phyloP scores from a whole-genome alignment of 2,329 filamentous ascomycete species.

The Trichoderma sp. region DNA sequence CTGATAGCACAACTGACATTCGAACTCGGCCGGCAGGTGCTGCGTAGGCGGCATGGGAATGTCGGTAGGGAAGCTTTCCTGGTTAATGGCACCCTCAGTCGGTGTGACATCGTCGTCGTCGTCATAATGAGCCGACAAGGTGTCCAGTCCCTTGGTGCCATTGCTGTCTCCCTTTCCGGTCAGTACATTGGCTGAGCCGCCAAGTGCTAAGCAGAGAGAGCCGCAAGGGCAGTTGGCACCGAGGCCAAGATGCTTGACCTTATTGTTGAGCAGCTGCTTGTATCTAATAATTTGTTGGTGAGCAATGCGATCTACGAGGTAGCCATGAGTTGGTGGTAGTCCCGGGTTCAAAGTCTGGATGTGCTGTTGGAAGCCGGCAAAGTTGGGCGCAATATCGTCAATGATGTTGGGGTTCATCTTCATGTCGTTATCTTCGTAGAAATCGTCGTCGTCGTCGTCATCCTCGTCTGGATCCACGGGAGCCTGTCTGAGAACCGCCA shows the following conservation, averaged over 20 bases:
- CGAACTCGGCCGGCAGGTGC: conserved; percentile 79
- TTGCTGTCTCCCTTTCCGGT: conserved; percentile 48
- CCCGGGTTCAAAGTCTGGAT: conserved; percentile 71
- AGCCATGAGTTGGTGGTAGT: conserved; percentile 53
- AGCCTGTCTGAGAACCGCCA: conserved; percentile 44
- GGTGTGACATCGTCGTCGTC: conserved; percentile 64
- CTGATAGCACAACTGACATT: conserved; percentile 84
- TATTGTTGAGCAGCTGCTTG: conserved; percentile 68
- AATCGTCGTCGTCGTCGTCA: conserved; percentile 59
- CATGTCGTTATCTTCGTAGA: conserved; percentile 56
- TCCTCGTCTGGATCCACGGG: conserved; percentile 45
- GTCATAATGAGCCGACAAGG: conserved; percentile 49
- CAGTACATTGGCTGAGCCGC: conserved; percentile 62
- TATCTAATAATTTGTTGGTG: conserved; percentile 78
- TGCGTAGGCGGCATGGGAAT: conserved; percentile 78
- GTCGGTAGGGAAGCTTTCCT: conserved; percentile 73
- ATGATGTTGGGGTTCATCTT: conserved; percentile 62
- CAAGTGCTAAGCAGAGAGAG: conserved; percentile 61
- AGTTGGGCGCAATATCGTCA: conserved; percentile 67
- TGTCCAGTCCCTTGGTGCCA: conserved; percentile 47
- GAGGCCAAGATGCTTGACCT: conserved; percentile 65
- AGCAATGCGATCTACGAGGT: conserved; percentile 76
- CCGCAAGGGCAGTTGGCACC: conserved; percentile 61
- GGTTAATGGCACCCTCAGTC: conserved; percentile 65
- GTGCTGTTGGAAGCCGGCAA: conserved; percentile 74